A percentile compares a stretch with the other conserved stretches of the same genome.
These are phyloP conservation scores for Aspergillus bridgeri DNA, from an alignment of 495 filamentous ascomycete genomes.

Conservation along the genomic window DNA sequence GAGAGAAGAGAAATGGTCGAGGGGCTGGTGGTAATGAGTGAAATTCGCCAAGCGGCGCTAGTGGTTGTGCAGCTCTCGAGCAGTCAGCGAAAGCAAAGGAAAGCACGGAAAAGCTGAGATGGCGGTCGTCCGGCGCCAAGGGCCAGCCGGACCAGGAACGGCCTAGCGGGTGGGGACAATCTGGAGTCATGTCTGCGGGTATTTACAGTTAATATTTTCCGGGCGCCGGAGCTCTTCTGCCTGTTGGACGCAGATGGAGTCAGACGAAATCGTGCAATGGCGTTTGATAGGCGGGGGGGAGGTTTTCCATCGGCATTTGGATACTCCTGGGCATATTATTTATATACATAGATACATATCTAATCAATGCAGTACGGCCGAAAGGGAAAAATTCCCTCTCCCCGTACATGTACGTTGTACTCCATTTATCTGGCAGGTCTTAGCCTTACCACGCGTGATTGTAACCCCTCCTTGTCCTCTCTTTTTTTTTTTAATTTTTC, in stretches of 20 bases:
- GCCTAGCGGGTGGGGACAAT: conserved; percentile 41
- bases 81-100: conserved; percentile 33
- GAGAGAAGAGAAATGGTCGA: conserved; percentile 39
- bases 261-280: background rate
- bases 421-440: background rate
- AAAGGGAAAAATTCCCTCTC: background rate
- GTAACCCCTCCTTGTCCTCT: background rate
- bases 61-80: conserved; percentile 47
- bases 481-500: background rate
- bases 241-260: background rate
- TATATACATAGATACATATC: too few species aligned
- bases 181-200: conserved; percentile 37
- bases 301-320: too few species aligned
- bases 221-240: conserved; percentile 11
- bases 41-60: conserved; percentile 47
- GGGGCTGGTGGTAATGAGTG: conserved; percentile 47
- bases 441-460: background rate
- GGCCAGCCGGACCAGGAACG: conserved; percentile 28
- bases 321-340: too few species aligned
- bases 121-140: conserved; percentile 25
- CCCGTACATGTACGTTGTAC: background rate
- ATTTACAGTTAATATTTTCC: conserved; percentile 32
- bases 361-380: background rate
- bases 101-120: conserved; percentile 31
- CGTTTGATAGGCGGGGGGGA: too few species aligned